These are phyloP conservation scores for Eucalyptus lansdowneana DNA, from an alignment of 345 rosid genomes.

Conservation along the genomic window DNA sequence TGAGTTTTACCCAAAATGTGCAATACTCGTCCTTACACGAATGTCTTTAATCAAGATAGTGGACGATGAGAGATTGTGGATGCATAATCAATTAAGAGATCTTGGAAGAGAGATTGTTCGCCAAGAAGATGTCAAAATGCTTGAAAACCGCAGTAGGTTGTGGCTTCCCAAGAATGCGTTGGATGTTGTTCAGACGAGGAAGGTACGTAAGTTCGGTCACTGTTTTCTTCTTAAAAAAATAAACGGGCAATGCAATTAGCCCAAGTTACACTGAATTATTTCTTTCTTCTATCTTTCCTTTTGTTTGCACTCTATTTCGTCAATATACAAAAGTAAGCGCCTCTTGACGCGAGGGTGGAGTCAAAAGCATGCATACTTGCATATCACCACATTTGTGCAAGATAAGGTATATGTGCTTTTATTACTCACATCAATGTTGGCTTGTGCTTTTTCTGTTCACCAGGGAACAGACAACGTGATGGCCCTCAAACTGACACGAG, in stretches of 20 bases:
- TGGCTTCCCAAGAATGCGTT: neutral
- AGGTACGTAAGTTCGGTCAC: accelerated
- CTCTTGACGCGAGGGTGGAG: neutral
- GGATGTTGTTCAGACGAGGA: neutral
- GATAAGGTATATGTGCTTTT: neutral
- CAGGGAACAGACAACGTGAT: neutral
- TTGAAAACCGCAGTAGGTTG: neutral
- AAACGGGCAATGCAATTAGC: accelerated
- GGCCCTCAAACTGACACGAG: accelerated
- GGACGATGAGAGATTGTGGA: neutral
- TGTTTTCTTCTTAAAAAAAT: neutral
- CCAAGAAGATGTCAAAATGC: neutral
- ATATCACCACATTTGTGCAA: neutral
- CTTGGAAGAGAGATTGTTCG: neutral
- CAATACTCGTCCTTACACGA: neutral
- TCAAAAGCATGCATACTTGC: neutral
- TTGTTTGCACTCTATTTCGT: accelerated
- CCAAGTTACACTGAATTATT: neutral
- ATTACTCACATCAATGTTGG: neutral
- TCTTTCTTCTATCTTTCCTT: neutral
- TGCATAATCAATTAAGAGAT: neutral
- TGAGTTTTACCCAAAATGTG: neutral
- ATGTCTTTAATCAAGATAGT: neutral
- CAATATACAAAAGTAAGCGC: accelerated
- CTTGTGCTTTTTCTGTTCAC: neutral